These are phyloP conservation scores for Botryobasidium botryosum DNA, from an alignment of 768 basidiomycete species.

Conservation along the genomic window DNA sequence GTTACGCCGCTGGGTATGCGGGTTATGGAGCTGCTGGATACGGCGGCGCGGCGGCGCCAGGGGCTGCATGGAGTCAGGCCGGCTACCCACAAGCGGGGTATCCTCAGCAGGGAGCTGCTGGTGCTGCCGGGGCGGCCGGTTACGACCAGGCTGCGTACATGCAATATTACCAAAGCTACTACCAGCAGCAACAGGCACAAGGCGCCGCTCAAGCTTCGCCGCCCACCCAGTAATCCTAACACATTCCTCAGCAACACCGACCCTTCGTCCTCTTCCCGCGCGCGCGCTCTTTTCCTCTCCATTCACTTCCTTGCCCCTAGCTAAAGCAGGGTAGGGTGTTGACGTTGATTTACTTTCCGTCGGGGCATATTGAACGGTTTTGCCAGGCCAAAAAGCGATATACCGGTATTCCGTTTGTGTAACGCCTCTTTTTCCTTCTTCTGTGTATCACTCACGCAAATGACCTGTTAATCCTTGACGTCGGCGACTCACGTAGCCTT, in stretches of 20 bases:
- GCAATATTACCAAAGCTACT: conserved; percentile 58
- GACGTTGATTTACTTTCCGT: too few species aligned
- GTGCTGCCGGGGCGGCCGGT: conserved; percentile 33
- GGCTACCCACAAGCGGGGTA: conserved; percentile 27
- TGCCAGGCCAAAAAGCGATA: too few species aligned
- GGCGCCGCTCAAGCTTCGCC: too few species aligned
- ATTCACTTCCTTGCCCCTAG: too few species aligned
- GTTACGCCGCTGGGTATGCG: conserved; percentile 5
- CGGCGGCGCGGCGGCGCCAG: conserved; percentile 27
- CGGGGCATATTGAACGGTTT: too few species aligned
- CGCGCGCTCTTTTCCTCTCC: neutral
- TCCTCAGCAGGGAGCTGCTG: conserved; percentile 24
- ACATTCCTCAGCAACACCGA: neutral
- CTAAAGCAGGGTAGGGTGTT: too few species aligned
- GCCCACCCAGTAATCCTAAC: too few species aligned
- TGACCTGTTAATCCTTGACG: too few species aligned
- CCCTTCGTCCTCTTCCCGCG: neutral
- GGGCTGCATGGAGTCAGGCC: conserved; percentile 8
- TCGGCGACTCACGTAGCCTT: too few species aligned
- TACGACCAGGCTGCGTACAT: conserved; percentile 57
- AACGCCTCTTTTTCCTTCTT: too few species aligned
- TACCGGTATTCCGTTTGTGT: too few species aligned
- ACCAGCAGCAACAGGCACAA: conserved; percentile 5
- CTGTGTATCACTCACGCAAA: too few species aligned
- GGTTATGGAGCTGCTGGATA: conserved; percentile 8